These are phyloP conservation scores for Cudoniella acicularis DNA, from an alignment of 495 filamentous ascomycete genomes.

Conservation along the genomic window DNA sequence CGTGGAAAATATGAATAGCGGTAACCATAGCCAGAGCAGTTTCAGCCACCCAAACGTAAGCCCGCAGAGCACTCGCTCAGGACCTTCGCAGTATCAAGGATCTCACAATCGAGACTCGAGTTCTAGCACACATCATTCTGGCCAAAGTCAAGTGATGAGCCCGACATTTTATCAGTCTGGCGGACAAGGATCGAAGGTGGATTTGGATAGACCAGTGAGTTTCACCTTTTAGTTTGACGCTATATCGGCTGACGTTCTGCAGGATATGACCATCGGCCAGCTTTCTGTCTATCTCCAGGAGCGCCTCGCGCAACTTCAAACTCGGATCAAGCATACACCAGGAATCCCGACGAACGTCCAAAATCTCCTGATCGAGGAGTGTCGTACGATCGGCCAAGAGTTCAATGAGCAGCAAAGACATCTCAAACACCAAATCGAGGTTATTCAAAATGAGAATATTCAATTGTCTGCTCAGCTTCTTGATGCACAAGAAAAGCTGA, in stretches of 20 bases:
- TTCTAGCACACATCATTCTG: background rate
- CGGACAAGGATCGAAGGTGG: background rate
- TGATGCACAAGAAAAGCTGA: background rate
- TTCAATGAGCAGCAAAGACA: constrained; percentile 9
- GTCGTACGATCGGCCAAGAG: constrained; percentile 9
- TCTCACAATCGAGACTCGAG: background rate
- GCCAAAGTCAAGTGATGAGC: background rate
- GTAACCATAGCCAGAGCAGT: background rate
- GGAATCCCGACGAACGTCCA: constrained; percentile 2
- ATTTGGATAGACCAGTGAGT: background rate
- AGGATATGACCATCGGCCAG: constrained; percentile 29
- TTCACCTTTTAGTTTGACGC: background rate
- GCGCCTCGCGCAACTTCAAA: background rate
- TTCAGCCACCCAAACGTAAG: background rate
- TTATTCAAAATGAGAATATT: background rate
- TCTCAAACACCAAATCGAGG: constrained; percentile 8
- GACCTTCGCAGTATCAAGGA: background rate
- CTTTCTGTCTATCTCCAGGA: constrained; percentile 4
- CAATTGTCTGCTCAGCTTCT: background rate
- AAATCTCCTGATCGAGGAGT: constrained; percentile 1
- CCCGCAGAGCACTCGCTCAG: background rate
- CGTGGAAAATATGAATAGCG: constrained; percentile 11
- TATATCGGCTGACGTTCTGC: constrained; percentile 26
- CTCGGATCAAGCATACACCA: background rate
- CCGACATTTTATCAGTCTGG: background rate